Conservation (phyloP, 352 stramenopile species). For the Stephanocyclus meneghinianus region DNA sequence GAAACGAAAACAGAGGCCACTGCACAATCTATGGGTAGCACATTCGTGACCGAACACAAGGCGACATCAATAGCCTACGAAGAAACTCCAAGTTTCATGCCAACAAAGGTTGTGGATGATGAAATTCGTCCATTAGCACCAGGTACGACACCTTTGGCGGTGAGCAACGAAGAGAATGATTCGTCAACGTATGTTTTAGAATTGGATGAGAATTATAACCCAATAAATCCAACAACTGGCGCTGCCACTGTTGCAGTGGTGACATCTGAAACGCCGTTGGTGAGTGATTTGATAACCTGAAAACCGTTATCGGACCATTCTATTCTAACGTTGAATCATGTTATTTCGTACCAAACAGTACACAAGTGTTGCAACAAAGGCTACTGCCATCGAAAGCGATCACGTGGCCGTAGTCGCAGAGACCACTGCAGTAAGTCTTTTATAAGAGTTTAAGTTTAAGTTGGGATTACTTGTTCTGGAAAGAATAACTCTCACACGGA, state of each 20-base stretch:
- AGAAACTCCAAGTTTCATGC: no score
- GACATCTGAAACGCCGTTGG: neutral
- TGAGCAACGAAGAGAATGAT: neutral
- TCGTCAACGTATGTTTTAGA: conserved; percentile 4
- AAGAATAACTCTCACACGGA: neutral
- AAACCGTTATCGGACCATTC: neutral
- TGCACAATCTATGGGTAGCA: no score
- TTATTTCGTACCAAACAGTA: neutral
- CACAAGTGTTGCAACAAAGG: no score
- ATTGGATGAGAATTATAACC: conserved; percentile 9
- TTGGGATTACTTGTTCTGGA: neutral
- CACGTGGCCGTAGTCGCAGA: neutral
- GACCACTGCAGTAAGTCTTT: neutral
- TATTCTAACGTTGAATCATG: neutral
- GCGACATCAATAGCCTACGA: neutral
- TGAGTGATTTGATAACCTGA: neutral
- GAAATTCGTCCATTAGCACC: neutral
- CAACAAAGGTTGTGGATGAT: neutral
- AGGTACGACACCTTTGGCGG: conserved; percentile 8
- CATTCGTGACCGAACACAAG: no score
- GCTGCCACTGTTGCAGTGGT: neutral
- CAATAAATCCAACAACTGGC: conserved; percentile 6
- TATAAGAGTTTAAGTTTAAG: neutral
- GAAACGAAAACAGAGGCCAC: no score
- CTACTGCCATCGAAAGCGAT: neutral